phyloP scores from a whole-genome alignment of 345 rosid genomes.

The Acer campestre region DNA sequence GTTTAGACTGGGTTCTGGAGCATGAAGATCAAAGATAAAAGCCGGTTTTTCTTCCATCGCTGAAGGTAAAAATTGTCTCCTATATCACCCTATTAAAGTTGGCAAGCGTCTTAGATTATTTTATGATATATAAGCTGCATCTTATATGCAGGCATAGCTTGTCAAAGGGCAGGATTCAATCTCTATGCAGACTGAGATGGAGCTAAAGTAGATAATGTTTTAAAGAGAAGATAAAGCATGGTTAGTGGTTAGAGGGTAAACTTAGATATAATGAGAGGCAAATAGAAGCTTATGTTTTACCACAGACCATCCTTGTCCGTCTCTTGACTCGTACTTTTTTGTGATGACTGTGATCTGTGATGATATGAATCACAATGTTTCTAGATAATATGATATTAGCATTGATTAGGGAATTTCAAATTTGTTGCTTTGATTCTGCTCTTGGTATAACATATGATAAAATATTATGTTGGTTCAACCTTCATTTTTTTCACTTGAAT shows the following conservation, averaged over 20 bases:
- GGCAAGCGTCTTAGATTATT: not conserved
- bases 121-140: not conserved
- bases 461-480: too few relatives aligned
- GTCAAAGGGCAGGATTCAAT: not conserved
- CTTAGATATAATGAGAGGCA: not conserved
- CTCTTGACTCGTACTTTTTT: not conserved
- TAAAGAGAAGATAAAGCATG: not conserved
- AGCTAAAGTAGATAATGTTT: not conserved
- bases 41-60: not conserved
- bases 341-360: not conserved
- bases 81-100: not conserved
- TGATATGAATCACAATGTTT: not conserved
- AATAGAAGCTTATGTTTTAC: not conserved
- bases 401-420: not conserved
- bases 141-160: not conserved
- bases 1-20: conserved; percentile 12
- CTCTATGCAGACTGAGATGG: not conserved
- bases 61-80: not conserved
- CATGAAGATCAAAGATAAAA: not conserved
- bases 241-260: not conserved
- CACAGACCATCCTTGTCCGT: not conserved
- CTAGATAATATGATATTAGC: not conserved
- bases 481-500: too few relatives aligned
- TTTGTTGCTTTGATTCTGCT: not conserved
- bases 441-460: not conserved